Evolutionary conservation across 139 green algal genomes (phyloP), one percentile per base, ranked within the genome.

Genomic region (Closterium sp.): DNA sequence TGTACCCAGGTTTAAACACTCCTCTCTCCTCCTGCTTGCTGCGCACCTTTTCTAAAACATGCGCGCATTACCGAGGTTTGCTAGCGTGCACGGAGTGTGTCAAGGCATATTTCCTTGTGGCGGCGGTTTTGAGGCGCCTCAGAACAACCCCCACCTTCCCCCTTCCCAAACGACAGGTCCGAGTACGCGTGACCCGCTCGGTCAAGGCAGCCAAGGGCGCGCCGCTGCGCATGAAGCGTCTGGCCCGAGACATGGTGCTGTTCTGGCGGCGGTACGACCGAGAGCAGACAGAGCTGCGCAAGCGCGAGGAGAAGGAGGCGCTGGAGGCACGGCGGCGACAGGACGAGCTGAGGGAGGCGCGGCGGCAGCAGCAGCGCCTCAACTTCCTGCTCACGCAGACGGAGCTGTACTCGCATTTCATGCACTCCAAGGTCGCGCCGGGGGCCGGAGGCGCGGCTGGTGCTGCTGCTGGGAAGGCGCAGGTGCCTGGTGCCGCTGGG

Each of bases 341-440:
- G 87, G 95, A 97, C n/a, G 95, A 97, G 86, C 83, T 94, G 87
- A 86, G 95, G 3, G 95, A 97, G 90, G 90, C 89, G 4, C 88
- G 91, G 66, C 90, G 95, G 28, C 95, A 97, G 94, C 94, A 96
- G 90, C 95, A 97, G 91, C 90, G 94, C 32, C 95, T 97, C 7
- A 97, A 97, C 87, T 97, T 97, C 90, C 89, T 97, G 64, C 92
- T 97, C 28, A 96, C 94, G 10, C 95, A 97, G 91, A 97, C 95
- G 5, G 95, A 97, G 92, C 93, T 97, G 21, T 97, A 97, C 93
- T 94, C 87, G 30, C 95, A 97, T 90, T 97, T 97, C 91, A 97
- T 97, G 95, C 84, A 91, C 32, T 90, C 93, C 90, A 96, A 96
- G 91, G 23, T 90, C 21, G 30, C 83, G 83, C 83, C 83, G 30